Conservation (phyloP, 768 basidiomycete genomes). For the Trametes sanguinea region DNA sequence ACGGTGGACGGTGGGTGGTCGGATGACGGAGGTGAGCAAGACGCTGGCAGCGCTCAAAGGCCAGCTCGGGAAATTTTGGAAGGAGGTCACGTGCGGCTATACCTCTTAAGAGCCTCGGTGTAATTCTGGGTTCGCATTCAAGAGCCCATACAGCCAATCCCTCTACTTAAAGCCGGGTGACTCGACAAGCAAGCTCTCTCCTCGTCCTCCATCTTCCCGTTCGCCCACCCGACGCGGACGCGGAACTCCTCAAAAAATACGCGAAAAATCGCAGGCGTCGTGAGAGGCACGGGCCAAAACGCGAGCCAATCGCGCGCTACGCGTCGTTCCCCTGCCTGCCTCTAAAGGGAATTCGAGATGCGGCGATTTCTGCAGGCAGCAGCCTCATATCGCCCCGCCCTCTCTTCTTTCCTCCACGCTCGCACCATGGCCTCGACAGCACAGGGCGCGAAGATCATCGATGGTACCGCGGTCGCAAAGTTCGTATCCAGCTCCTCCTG, state of each 20-base stretch:
- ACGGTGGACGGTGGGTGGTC: conserved; percentile 15
- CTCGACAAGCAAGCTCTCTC: conserved; percentile 6
- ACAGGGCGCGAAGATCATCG: conserved; percentile 58
- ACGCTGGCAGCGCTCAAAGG: conserved; percentile 20
- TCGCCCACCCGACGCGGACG: conserved; percentile 3
- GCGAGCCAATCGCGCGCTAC: conserved; percentile 23
- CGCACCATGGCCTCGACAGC: conserved; percentile 32
- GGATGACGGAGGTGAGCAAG: conserved; percentile 27
- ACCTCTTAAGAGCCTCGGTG: conserved; percentile 1
- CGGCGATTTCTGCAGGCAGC: conserved; percentile 23
- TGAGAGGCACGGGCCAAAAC: conserved; percentile 13
- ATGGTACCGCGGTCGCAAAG: conserved; percentile 87
- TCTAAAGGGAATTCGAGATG: conserved; percentile 30
- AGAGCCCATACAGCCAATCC: neutral
- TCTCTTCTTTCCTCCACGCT: conserved; percentile 24
- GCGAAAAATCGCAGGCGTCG: conserved; percentile 12
- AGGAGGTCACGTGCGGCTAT: conserved; percentile 19
- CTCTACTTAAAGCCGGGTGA: conserved; percentile 4
- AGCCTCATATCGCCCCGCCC: conserved; percentile 18
- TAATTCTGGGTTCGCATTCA: neutral
- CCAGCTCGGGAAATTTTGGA: conserved; percentile 24
- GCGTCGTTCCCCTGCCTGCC: conserved; percentile 25
- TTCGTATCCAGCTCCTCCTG: conserved; percentile 37
- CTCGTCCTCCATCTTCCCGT: conserved; percentile 5
- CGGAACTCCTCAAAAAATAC: conserved; percentile 1